Evolutionary conservation across 352 stramenopile genomes (phyloP).

Genomic region (Globisporangium cylindrosporum): DNA sequence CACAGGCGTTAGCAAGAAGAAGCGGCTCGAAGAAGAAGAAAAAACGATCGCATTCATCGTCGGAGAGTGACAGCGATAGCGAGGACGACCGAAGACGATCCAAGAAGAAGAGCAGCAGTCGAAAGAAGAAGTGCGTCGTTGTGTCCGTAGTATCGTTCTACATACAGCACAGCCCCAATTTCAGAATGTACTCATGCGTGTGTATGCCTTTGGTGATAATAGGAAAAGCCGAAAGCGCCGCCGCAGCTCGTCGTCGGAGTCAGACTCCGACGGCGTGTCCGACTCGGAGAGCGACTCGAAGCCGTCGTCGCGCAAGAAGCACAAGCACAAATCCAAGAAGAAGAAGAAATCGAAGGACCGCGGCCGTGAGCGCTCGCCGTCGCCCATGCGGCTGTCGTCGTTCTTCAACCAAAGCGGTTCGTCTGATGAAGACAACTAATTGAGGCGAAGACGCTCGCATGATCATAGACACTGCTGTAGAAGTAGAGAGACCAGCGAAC

Average conservation of each 20-base stretch:
- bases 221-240: constrained; percentile 65
- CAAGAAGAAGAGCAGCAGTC: constrained; percentile 59
- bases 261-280: constrained; percentile 28
- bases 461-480: background rate
- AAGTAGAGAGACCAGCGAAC: background rate
- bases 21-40: constrained; percentile 77
- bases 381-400: constrained; percentile 83
- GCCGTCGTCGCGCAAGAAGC: constrained; percentile 34
- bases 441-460: background rate
- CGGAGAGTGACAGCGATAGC: constrained; percentile 45
- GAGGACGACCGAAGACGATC: constrained; percentile 47
- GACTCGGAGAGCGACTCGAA: constrained; percentile 24
- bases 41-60: constrained; percentile 53
- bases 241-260: constrained; percentile 44
- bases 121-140: constrained; percentile 69
- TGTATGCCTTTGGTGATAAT: constrained; percentile 17
- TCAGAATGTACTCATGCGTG: background rate
- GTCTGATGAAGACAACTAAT: constrained; percentile 12
- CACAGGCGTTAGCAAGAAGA: constrained; percentile 49
- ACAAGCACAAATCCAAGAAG: constrained; percentile 43
- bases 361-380: constrained; percentile 36
- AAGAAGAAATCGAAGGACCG: constrained; percentile 58
- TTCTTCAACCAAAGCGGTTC: constrained; percentile 78
- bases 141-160: too few relatives aligned
- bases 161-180: background rate